Conservation (phyloP, 495 filamentous ascomycete genomes). For the Penicillium cinerascens region DNA sequence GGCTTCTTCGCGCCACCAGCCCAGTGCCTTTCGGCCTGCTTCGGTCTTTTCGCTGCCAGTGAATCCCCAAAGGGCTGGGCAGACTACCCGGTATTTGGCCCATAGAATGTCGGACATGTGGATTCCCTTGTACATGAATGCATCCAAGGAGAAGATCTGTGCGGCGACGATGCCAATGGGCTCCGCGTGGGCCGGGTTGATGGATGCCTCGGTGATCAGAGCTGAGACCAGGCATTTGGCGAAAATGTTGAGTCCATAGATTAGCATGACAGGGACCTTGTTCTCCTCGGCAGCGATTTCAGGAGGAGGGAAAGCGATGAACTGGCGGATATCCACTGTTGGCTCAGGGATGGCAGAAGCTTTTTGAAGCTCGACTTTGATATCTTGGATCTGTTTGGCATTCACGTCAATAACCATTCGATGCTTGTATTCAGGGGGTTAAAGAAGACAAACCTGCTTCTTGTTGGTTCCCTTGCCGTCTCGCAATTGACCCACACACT, state of each 20-base stretch:
- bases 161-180: constrained; percentile 75
- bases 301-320: constrained; percentile 55
- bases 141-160: constrained; percentile 65
- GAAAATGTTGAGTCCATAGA: constrained; percentile 82
- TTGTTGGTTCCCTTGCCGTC: constrained; percentile 60
- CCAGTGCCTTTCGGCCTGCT: constrained; percentile 62
- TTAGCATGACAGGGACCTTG: constrained; percentile 63
- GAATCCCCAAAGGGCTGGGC: constrained; percentile 85
- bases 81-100: constrained; percentile 77
- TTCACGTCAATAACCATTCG: constrained; percentile 8
- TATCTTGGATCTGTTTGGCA: constrained; percentile 40
- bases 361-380: constrained; percentile 45
- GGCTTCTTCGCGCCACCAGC: constrained; percentile 63
- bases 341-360: constrained; percentile 48
- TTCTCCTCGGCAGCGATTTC: constrained; percentile 51
- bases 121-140: constrained; percentile 64
- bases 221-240: constrained; percentile 73
- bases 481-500: constrained; percentile 70
- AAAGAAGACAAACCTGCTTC: constrained; percentile 31
- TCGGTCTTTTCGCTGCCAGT: constrained; percentile 71
- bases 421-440: not conserved
- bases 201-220: constrained; percentile 69
- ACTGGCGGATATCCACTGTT: constrained; percentile 63
- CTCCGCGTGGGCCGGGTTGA: constrained; percentile 68
- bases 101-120: constrained; percentile 82